These are phyloP conservation scores for Apiotrichum veenhuisii DNA, from an alignment of 1,284 basidiomycete species.

Conservation along the genomic window DNA sequence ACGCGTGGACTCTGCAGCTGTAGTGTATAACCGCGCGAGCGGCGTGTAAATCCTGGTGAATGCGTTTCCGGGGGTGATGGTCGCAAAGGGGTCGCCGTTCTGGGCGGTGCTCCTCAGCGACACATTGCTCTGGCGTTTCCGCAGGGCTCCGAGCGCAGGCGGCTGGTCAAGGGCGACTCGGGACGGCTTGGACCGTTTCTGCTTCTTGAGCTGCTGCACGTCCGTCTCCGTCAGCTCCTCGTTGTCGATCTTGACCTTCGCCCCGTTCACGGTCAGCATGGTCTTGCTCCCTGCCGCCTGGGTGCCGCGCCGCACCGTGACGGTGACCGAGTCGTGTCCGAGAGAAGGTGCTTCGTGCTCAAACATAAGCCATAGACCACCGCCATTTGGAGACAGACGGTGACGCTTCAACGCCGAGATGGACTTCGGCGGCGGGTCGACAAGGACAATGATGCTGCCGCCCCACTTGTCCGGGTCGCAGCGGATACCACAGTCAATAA, in stretches of 20 bases:
- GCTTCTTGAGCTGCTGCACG: conserved; percentile 72
- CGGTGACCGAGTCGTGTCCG: conserved; percentile 67
- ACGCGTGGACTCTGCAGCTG: conserved; percentile 59
- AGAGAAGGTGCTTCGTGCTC: conserved; percentile 77
- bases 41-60: conserved; percentile 50
- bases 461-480: conserved; percentile 94
- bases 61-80: conserved; percentile 17
- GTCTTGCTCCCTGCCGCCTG: conserved; percentile 58
- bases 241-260: conserved; percentile 77
- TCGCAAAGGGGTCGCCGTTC: conserved; percentile 13
- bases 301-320: conserved; percentile 64
- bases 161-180: conserved; percentile 90
- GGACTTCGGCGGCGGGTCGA: conserved; percentile 87
- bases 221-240: conserved; percentile 89
- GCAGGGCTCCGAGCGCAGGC: conserved; percentile 68
- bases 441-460: conserved; percentile 76
- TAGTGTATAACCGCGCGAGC: conserved; percentile 65
- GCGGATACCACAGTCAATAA: conserved; percentile 86
- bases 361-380: conserved; percentile 94
- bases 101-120: conserved; percentile 18
- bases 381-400: conserved; percentile 77
- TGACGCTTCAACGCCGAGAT: conserved; percentile 84
- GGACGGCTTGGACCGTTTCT: conserved; percentile 80
- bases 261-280: conserved; percentile 84
- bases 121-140: conserved; percentile 47